phyloP scores from a whole-genome alignment of 1,284 basidiomycete species.

The Takashimella tepidaria region DNA sequence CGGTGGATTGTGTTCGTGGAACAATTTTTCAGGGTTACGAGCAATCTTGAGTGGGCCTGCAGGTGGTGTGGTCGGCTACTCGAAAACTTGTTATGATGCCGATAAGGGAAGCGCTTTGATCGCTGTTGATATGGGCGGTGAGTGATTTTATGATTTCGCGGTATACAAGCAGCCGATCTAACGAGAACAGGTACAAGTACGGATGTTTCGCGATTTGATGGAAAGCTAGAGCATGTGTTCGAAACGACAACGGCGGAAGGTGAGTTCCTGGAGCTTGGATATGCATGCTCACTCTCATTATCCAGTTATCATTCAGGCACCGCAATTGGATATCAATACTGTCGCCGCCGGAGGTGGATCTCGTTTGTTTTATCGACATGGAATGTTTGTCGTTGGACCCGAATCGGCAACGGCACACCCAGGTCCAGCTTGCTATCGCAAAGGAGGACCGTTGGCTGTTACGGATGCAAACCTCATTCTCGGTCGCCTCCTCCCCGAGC shows the following conservation, averaged over 20 bases:
- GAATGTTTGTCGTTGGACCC: slow-evolving; percentile 23
- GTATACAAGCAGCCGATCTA: too few relatives aligned
- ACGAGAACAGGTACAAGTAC: slow-evolving; percentile 60
- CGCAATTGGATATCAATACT: slow-evolving; percentile 53
- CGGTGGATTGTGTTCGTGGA: slow-evolving; percentile 45
- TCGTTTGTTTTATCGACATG: slow-evolving; percentile 39
- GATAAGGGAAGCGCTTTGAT: slow-evolving; percentile 32
- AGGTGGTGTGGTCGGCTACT: slow-evolving; percentile 53
- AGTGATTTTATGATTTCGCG: slow-evolving; percentile 2
- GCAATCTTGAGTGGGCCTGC: slow-evolving; percentile 50
- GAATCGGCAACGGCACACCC: slow-evolving; percentile 52
- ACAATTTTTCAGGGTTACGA: slow-evolving; percentile 33
- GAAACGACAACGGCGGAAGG: slow-evolving; percentile 73
- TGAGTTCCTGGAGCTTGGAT: slow-evolving; percentile 2
- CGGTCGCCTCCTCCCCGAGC: slow-evolving; percentile 50
- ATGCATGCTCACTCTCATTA: slow-evolving; percentile 21
- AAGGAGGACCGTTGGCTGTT: slow-evolving; percentile 40
- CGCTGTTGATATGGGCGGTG: slow-evolving; percentile 56
- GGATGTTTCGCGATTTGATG: slow-evolving; percentile 38
- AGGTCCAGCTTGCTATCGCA: slow-evolving; percentile 36
- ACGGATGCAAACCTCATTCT: slow-evolving; percentile 47
- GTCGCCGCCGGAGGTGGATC: slow-evolving; percentile 46
- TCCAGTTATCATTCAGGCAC: slow-evolving; percentile 67
- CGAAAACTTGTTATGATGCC: slow-evolving; percentile 37
- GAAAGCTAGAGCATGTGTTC: slow-evolving; percentile 34